These are phyloP conservation scores for Mycosarcoma mackinlayi DNA, from an alignment of 1,284 basidiomycete species.

Conservation along the genomic window DNA sequence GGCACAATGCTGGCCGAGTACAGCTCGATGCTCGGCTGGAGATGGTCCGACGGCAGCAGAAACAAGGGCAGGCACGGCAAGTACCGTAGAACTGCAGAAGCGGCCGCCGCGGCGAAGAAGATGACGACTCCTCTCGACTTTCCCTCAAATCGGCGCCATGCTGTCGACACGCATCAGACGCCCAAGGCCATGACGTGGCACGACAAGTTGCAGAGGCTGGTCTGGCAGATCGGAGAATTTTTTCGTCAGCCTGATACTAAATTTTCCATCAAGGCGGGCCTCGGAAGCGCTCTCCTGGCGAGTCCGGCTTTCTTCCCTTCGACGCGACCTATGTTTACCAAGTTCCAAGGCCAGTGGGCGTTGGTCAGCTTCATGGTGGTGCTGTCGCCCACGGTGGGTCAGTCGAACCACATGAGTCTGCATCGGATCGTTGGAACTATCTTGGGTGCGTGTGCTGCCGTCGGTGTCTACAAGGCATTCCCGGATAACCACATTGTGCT, in stretches of 20 bases:
- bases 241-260: constrained; percentile 81
- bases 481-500: constrained; percentile 80
- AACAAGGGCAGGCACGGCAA: background rate
- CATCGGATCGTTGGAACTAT: constrained; percentile 59
- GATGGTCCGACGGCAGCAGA: constrained; percentile 14
- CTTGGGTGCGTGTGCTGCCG: constrained; percentile 81
- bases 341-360: constrained; percentile 91
- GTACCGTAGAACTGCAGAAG: constrained; percentile 5
- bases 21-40: constrained; percentile 36
- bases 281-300: constrained; percentile 79
- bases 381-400: constrained; percentile 61
- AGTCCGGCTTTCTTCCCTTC: constrained; percentile 84
- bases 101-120: constrained; percentile 45
- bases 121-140: constrained; percentile 75
- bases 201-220: constrained; percentile 65
- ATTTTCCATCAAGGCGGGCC: constrained; percentile 85
- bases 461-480: constrained; percentile 76
- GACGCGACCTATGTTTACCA: constrained; percentile 81
- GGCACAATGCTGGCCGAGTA: constrained; percentile 22
- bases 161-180: constrained; percentile 84
- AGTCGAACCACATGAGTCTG: constrained; percentile 64
- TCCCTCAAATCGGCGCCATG: constrained; percentile 83
- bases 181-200: constrained; percentile 71
- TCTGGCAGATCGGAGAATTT: constrained; percentile 81
- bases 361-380: constrained; percentile 80